Conservation (phyloP, 2,329 filamentous ascomycete species). For the Fusarium musae region DNA sequence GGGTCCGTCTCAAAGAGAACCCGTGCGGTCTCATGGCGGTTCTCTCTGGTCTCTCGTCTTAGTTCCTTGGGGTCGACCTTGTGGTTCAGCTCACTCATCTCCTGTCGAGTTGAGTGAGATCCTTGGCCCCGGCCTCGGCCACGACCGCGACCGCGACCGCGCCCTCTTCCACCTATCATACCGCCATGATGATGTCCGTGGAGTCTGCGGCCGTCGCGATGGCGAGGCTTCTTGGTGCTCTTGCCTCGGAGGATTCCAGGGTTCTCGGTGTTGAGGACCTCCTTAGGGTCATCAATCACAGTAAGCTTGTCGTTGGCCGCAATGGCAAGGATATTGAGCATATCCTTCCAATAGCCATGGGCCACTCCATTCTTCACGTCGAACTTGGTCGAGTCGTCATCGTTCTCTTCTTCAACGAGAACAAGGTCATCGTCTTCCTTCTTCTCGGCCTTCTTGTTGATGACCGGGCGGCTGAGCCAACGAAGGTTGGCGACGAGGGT, state of each 20-base stretch:
- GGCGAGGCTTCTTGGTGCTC: slow-evolving; percentile 12
- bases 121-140: not conserved
- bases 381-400: slow-evolving; percentile 50
- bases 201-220: slow-evolving; percentile 3
- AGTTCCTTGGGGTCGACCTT: slow-evolving; percentile 27
- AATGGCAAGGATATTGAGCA: slow-evolving; percentile 66
- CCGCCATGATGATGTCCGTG: not conserved
- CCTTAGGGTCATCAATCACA: slow-evolving; percentile 51
- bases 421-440: slow-evolving; percentile 52
- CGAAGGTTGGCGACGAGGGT: slow-evolving; percentile 64
- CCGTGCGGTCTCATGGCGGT: slow-evolving; percentile 56
- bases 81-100: not conserved
- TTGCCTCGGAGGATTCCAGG: slow-evolving; percentile 39
- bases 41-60: slow-evolving; percentile 47
- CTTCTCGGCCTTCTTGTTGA: slow-evolving; percentile 62
- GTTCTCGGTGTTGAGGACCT: slow-evolving; percentile 55
- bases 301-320: slow-evolving; percentile 60
- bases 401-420: slow-evolving; percentile 47
- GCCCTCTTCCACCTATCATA: not conserved
- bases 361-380: slow-evolving; percentile 61
- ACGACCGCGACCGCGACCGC: not conserved
- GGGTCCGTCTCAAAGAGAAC: slow-evolving; percentile 54
- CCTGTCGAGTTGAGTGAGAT: not conserved
- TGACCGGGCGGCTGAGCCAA: slow-evolving; percentile 66
- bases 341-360: slow-evolving; percentile 72